Evolutionary conservation across 192 early-diverging fungal species (phyloP), one percentile per base, ranked within the genome.

Genomic region (Podila horticola): DNA sequence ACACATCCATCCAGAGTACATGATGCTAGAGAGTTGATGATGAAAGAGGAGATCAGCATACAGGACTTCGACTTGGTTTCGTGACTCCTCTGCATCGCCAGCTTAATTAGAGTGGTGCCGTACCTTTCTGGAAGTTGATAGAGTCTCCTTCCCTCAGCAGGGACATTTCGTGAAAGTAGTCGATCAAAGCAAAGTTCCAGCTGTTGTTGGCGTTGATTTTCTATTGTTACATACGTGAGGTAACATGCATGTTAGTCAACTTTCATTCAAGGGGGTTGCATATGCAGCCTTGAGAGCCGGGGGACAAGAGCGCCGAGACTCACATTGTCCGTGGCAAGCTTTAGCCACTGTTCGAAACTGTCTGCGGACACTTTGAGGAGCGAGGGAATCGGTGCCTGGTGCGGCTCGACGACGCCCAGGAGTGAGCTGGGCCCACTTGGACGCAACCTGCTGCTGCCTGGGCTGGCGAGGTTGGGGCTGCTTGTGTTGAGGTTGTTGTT

Each of bases 161-260:
- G 5, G 90, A 93, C 95, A 99, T 94, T 81, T 99, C 96, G 77
- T 95, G 91, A 74, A 99, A 99, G 76, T 97, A 98, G 84, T 99
- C 96, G 73, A 99, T 98, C n/a, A 99, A 86, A 15, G 95, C 96
- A 75, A 99, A 91, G 71, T 97, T 95, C 97, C 97, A 99, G 48
- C 92, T 95, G 84, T 99, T 99, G 74, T 88, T 87, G 2, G 90
- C 90, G 74, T 95, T 99, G 77, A 99, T 97, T 92, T 98, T 98
- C 93, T 97, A 84, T 17, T 52, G 20, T 17, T 17, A 38, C 13
- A 64, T 2, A 33, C 13, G 45, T 57, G n/a, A 41, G 11, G 0
- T 30, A 41, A 17, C 7, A 34, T 19, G 19, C 33, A 17, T 17
- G 11, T 45, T 45, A 45, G 41, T 45, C 8, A 17, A 8, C 38